These are phyloP conservation scores for Ogataea polymorpha DNA, from an alignment of 805 yeast species.

Conservation along the genomic window DNA sequence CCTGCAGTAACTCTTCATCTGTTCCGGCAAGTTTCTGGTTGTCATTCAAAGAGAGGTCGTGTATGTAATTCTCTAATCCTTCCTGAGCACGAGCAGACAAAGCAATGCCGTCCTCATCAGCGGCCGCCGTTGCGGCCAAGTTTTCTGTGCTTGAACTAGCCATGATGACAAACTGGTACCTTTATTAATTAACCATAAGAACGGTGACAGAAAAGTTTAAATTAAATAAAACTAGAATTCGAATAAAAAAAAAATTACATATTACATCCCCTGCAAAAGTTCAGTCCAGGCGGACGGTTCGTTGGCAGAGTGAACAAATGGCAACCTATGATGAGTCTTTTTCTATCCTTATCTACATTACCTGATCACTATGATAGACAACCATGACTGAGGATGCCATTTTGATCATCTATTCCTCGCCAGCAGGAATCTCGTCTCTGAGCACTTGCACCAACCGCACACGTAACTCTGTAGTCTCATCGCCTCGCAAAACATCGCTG, in stretches of 20 bases:
- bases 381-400: conserved; percentile 7
- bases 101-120: too few relatives aligned
- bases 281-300: conserved; percentile 1
- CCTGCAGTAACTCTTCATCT: too few relatives aligned
- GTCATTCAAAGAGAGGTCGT: not conserved
- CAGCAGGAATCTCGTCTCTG: conserved; percentile 95
- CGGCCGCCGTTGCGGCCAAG: not conserved
- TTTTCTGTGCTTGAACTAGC: not conserved
- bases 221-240: not conserved
- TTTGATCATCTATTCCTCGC: conserved; percentile 57
- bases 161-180: not conserved
- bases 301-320: conserved; percentile 1
- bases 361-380: conserved; percentile 29
- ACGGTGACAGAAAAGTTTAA: conserved; percentile 5
- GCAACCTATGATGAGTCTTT: conserved; percentile 28
- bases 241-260: conserved; percentile 1
- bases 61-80: not conserved
- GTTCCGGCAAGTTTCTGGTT: not conserved
- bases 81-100: too few relatives aligned
- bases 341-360: conserved; percentile 37
- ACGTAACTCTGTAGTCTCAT: conserved; percentile 73
- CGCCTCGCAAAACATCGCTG: conserved; percentile 80
- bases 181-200: not conserved
- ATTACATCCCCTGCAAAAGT: not conserved
- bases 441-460: conserved; percentile 67